A percentile compares a stretch with the other conserved stretches of the same genome.
Evolutionary conservation across 805 yeast species (phyloP).

Genomic region (Teunomyces lycoperdinae): DNA sequence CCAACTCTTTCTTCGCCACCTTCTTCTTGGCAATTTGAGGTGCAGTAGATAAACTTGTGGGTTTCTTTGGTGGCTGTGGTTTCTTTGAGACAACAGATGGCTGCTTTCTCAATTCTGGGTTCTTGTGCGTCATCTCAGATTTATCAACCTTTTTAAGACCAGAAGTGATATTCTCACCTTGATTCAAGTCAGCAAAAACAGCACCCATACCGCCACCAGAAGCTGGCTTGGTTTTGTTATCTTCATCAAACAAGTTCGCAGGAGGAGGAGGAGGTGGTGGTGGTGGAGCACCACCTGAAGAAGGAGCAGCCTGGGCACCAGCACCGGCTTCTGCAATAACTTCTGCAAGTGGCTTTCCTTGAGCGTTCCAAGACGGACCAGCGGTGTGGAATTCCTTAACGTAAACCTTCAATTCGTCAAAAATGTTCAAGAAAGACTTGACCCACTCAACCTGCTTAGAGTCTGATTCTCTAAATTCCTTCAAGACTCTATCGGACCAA

Average conservation of each 20-base stretch:
- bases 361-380: slow-evolving; percentile 76
- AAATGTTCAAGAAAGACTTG: slow-evolving; percentile 54
- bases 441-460: slow-evolving; percentile 80
- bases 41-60: slow-evolving; percentile 56
- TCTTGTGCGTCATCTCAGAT: slow-evolving; percentile 91
- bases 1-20: slow-evolving; percentile 59
- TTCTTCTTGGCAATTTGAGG: slow-evolving; percentile 25
- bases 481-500: slow-evolving; percentile 88
- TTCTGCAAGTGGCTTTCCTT: slow-evolving; percentile 57
- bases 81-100: slow-evolving; percentile 46
- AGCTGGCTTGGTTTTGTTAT: slow-evolving; percentile 4
- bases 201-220: slow-evolving; percentile 67
- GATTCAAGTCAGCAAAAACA: slow-evolving; percentile 85
- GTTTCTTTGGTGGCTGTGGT: slow-evolving; percentile 85
- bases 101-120: slow-evolving; percentile 72
- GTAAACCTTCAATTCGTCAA: slow-evolving; percentile 68
- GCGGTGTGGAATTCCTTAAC: slow-evolving; percentile 76
- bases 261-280: slow-evolving; percentile 95
- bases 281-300: slow-evolving; percentile 33
- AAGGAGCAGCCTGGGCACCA: slow-evolving; percentile 14
- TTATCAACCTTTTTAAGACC: slow-evolving; percentile 89
- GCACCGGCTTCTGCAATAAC: slow-evolving; percentile 29
- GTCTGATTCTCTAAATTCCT: slow-evolving; percentile 75
- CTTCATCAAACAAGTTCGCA: slow-evolving; percentile 52
- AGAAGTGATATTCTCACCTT: slow-evolving; percentile 81